phyloP scores from a whole-genome alignment of 345 rosid species.

The Aethionema arabicum region DNA sequence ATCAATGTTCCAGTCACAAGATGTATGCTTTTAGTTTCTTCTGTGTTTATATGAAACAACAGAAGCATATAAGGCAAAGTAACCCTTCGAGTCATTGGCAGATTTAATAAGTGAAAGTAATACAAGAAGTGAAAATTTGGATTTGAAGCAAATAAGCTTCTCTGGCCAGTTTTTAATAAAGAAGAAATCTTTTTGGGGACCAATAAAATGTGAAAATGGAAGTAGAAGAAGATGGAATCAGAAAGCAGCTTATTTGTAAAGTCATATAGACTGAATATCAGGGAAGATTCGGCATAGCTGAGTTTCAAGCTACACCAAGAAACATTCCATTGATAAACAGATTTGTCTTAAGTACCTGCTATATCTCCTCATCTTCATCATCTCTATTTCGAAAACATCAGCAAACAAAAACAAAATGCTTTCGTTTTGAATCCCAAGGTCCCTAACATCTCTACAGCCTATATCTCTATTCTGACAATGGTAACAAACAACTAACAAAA shows the following conservation, averaged over 20 bases:
- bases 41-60: not conserved
- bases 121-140: no score
- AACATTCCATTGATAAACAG: slow-evolving; percentile 30
- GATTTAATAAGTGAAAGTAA: no score
- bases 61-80: not conserved
- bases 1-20: not conserved
- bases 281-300: slow-evolving; percentile 32
- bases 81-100: not conserved
- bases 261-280: slow-evolving; percentile 29
- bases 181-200: no score
- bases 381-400: not conserved
- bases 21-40: slow-evolving; percentile 1
- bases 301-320: slow-evolving; percentile 29
- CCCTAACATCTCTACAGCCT: no score
- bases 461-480: no score
- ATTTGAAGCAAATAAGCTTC: no score
- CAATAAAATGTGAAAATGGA: not conserved
- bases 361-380: slow-evolving; percentile 39
- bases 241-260: slow-evolving; percentile 33
- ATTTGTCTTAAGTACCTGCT: slow-evolving; percentile 38
- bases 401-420: no score
- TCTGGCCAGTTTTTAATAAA: no score
- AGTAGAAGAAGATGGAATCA: slow-evolving; percentile 29
- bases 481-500: no score
- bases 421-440: no score